Evolutionary conservation across 176 grass and related monocot genomes (phyloP), one percentile per base, ranked within the genome.

Genomic region (Hordeum marinum): DNA sequence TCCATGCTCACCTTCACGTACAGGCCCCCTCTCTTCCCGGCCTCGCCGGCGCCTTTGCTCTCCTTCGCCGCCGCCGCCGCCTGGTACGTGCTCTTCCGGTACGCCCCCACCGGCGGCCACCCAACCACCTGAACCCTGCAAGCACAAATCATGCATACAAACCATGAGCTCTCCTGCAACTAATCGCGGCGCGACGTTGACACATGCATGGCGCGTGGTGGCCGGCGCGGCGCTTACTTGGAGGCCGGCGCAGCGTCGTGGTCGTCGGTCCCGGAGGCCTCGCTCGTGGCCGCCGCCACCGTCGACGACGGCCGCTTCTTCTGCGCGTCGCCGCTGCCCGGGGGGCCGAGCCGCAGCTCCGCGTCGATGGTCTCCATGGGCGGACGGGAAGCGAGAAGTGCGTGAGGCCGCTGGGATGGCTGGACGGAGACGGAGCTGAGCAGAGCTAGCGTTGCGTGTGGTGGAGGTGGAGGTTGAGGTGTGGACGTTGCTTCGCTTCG

Each of bases 1-100:
- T 95, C 93, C 93, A 92, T 92, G 86, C 93, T 89, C 48, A 95
- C 90, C 63, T 95, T 95, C 79, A 90, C 85, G 26, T 81, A 92
- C 57, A 87, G 18, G 0, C 92, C 60, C 4, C 70, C 31, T 4
- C 20, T 50, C 35, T 78, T 54, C 65, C 31, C 15, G 2, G 14
- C 71, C 82, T 84, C 76, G 7, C 77, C 58, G 41, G 20, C 21
- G 31, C 5, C 76, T 8, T 70, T 84, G 3, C 6, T 3, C 70
- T 14, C 52, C 34, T 17, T 6, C 48, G 36, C 27, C 61, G 62
- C n/a, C 61, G 62, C n/a, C 32, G 45, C 9, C 63, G 63, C 7
- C 62, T 84, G 90, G 85, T 83, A 90, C 78, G 77, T 87, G 85
- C 78, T 90, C 90, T 83, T 92, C 82, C 92, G 25, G 82, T 90